Evolutionary conservation across 2,329 filamentous ascomycete genomes (phyloP).

Genomic region (Aureobasidium leucospermi): DNA sequence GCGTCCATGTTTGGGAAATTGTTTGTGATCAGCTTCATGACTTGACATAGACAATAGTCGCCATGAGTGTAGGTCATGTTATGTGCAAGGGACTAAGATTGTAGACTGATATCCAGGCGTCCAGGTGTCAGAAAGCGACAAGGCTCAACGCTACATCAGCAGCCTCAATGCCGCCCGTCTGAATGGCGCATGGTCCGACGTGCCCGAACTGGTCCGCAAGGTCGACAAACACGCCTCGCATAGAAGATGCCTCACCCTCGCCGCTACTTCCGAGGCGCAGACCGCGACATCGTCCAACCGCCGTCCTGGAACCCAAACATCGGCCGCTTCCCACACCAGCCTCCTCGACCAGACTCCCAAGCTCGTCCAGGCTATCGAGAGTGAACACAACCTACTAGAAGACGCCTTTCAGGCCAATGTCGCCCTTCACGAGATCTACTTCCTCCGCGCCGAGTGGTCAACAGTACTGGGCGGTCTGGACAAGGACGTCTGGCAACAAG

Average conservation of each 20-base stretch:
- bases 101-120: neutral
- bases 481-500: slow-evolving; percentile 11
- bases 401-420: slow-evolving; percentile 70
- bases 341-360: slow-evolving; percentile 14
- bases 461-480: slow-evolving; percentile 8
- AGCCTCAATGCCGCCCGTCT: slow-evolving; percentile 81
- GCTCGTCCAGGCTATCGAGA: slow-evolving; percentile 25
- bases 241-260: slow-evolving; percentile 57
- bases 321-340: slow-evolving; percentile 24
- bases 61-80: neutral
- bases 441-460: slow-evolving; percentile 53
- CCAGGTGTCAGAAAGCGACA: slow-evolving; percentile 53
- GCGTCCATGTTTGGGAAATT: neutral
- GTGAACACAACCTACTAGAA: slow-evolving; percentile 38
- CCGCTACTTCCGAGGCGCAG: slow-evolving; percentile 40
- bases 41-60: neutral
- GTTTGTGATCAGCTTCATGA: neutral
- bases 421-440: slow-evolving; percentile 79
- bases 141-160: slow-evolving; percentile 74
- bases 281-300: slow-evolving; percentile 36
- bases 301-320: slow-evolving; percentile 35
- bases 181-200: slow-evolving; percentile 75
- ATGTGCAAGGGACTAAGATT: too few species aligned
- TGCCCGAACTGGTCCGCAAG: slow-evolving; percentile 87
- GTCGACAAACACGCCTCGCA: slow-evolving; percentile 87